These are phyloP conservation scores for Chlorella sp. DNA, from an alignment of 139 green algal species.

Conservation along the genomic window DNA sequence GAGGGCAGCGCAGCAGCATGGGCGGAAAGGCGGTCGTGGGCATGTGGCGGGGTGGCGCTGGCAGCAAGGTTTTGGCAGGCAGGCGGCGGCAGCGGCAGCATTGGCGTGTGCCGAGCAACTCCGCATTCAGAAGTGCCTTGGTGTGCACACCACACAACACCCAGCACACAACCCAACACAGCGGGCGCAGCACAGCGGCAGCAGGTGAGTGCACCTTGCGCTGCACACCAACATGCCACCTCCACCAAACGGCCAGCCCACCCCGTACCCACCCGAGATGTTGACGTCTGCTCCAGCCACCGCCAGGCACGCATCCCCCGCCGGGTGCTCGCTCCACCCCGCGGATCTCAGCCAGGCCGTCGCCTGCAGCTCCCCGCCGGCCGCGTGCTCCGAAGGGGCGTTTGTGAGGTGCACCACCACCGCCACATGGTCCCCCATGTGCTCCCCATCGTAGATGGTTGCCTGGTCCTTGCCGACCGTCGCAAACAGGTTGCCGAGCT, in stretches of 20 bases:
- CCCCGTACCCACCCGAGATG: conserved; percentile 40
- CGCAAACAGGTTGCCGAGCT: conserved; percentile 62
- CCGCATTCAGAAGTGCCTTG: too few relatives aligned
- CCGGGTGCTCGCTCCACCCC: conserved; percentile 41
- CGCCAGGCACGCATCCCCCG: conserved; percentile 70
- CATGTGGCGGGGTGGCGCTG: too few relatives aligned
- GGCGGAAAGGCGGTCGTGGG: too few relatives aligned
- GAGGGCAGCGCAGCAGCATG: too few relatives aligned
- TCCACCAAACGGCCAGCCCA: background rate
- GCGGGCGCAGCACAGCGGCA: too few relatives aligned
- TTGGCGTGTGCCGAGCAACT: too few relatives aligned
- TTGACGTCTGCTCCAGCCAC: conserved; percentile 58
- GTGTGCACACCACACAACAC: too few relatives aligned
- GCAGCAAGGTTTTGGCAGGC: too few relatives aligned
- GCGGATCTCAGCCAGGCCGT: conserved; percentile 56
- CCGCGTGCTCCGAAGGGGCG: conserved; percentile 39
- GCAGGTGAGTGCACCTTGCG: too few relatives aligned
- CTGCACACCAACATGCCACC: too few relatives aligned
- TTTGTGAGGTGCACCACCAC: conserved; percentile 75
- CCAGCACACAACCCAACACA: too few relatives aligned
- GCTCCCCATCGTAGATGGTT: conserved; percentile 72
- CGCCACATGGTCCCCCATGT: conserved; percentile 73
- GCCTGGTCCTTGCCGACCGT: conserved; percentile 68
- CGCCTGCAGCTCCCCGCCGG: conserved; percentile 56
- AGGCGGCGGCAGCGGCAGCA: too few relatives aligned